Base-by-base conservation (phyloP, 2,329 filamentous ascomycete genomes). In the Aspergillus persii region DNA sequence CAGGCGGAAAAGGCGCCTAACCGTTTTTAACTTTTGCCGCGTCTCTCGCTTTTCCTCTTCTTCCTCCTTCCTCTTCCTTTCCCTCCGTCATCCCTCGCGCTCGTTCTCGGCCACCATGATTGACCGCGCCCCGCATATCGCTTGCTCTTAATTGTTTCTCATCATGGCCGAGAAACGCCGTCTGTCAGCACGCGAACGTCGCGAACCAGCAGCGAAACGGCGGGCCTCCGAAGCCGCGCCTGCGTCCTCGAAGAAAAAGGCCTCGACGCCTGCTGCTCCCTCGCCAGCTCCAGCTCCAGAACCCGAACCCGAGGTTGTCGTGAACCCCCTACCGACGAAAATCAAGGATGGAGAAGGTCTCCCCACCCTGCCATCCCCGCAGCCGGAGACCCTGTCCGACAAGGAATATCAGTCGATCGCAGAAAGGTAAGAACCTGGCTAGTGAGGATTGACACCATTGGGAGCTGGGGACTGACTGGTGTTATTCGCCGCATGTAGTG, bases 361-460 rank as follows among this genome's bases (percentile, higher is more conserved):
- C 5, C 86, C 86, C 2, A 83, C 80, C 2, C 71, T 84, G 7
- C 69, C 76, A 15, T 76, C 80, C 58, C 79, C 80, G 46, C 86
- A 87, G 66, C 68, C 80, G 0, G 64, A 71, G 4, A 69, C 73
- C 39, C 72, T 87, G 8, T 76, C 83, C 5, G 67, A 76, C 41
- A 75, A 77, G 56, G 83, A 86, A 57, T 88, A 85, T 68, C 85
- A 87, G 72, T 82, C 81, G 41, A 81, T 87, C 57, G 82, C 83
- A 27, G 82, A 86, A 68, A 85, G 80, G 80, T 81, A 58, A 36
- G 46, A 29, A 15, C 41, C 26, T 27, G 52, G 2, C 15, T 36
- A 27, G 4, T 11, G 2, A 18, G 6, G 3, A 18, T n/a, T 3
- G 23, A 8, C 30, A 7, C 23, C 18, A 26, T 11, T 23, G n/a